phyloP scores from a whole-genome alignment of 2,329 filamentous ascomycete genomes.

The Alternaria triticina region DNA sequence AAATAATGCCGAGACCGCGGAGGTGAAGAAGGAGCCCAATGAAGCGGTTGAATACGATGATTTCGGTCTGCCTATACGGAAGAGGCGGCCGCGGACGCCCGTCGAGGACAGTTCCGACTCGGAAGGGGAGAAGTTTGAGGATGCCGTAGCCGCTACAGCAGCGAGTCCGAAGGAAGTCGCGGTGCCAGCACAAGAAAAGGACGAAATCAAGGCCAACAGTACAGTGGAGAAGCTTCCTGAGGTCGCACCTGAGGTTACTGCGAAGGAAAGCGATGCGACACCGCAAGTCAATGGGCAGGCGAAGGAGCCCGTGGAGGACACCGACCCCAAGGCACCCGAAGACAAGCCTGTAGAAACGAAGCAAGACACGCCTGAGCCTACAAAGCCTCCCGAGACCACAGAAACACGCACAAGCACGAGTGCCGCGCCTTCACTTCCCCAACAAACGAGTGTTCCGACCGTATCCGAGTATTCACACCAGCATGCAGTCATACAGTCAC shows the following conservation, averaged over 20 bases:
- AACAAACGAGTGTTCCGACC: slow-evolving; percentile 19
- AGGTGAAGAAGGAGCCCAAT: slow-evolving; percentile 14
- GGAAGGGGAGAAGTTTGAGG: slow-evolving; percentile 36
- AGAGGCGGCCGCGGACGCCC: slow-evolving; percentile 44
- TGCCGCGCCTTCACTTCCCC: slow-evolving; percentile 10
- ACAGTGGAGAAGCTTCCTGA: slow-evolving; percentile 5
- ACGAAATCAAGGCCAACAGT: slow-evolving; percentile 12
- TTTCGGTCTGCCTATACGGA: slow-evolving; percentile 71
- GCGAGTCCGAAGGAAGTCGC: slow-evolving; percentile 33
- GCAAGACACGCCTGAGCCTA: neutral
- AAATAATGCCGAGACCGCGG: slow-evolving; percentile 21
- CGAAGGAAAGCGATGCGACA: slow-evolving; percentile 14
- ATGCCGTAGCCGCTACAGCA: slow-evolving; percentile 33
- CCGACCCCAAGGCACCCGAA: slow-evolving; percentile 11
- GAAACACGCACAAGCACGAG: slow-evolving; percentile 18
- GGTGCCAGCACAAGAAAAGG: slow-evolving; percentile 30
- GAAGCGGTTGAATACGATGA: slow-evolving; percentile 65
- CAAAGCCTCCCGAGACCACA: slow-evolving; percentile 1
- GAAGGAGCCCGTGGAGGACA: slow-evolving; percentile 12
- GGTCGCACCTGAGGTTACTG: slow-evolving; percentile 6
- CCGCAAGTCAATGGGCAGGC: slow-evolving; percentile 21
- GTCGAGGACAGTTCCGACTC: slow-evolving; percentile 35
- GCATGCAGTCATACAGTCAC: slow-evolving; percentile 65
- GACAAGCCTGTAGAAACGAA: slow-evolving; percentile 13
- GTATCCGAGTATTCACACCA: slow-evolving; percentile 93